A percentile compares a stretch with the other conserved stretches of the same genome.
phyloP scores from a whole-genome alignment of 192 early-diverging fungal species.

The Coemansia sp. region DNA sequence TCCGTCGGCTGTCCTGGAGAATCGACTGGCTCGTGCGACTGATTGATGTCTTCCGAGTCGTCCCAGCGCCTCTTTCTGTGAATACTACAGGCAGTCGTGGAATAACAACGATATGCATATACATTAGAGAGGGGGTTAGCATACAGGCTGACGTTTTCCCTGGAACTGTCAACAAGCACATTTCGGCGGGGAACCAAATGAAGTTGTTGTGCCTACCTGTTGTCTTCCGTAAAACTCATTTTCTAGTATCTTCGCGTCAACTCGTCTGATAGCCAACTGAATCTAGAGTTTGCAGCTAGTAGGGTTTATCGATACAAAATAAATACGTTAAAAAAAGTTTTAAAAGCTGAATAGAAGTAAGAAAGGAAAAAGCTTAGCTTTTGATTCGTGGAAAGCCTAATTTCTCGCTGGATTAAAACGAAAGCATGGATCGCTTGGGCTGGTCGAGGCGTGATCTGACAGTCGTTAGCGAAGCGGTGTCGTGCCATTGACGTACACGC shows the following conservation, averaged over 20 bases:
- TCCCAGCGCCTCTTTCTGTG: conserved; percentile 33
- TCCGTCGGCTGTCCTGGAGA: background rate
- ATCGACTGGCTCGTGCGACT: background rate
- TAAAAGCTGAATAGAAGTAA: background rate
- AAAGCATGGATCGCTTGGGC: background rate
- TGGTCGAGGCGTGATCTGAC: background rate
- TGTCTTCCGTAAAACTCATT: background rate
- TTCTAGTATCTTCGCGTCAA: background rate
- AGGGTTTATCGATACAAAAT: background rate
- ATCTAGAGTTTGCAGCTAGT: background rate
- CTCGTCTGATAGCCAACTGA: background rate
- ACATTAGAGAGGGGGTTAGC: background rate
- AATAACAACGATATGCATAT: background rate
- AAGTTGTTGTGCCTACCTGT: background rate
- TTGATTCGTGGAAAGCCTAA: no score
- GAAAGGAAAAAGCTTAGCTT: no score
- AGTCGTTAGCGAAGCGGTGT: background rate
- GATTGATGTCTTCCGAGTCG: background rate
- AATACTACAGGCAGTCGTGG: background rate
- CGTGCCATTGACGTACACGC: conserved; percentile 32
- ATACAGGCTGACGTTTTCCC: background rate
- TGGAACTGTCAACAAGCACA: background rate
- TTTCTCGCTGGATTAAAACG: no score
- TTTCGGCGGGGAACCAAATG: background rate
- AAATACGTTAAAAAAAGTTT: background rate